phyloP scores from a whole-genome alignment of 2,329 filamentous ascomycete genomes.

The Chaetothyriales sp. region DNA sequence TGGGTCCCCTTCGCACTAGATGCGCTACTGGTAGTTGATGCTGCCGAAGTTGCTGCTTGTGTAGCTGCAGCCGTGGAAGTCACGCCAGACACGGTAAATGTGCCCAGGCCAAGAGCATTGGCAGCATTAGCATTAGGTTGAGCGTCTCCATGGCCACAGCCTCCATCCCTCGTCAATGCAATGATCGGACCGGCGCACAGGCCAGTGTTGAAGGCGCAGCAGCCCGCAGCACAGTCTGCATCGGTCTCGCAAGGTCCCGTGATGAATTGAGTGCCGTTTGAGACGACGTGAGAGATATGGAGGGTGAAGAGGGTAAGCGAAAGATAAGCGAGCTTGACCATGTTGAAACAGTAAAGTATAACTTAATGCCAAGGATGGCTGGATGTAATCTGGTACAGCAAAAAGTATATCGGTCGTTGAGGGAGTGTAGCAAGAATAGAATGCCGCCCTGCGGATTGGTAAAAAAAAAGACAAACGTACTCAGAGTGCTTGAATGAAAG shows the following conservation, averaged over 20 bases:
- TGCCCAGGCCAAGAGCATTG: conserved; percentile 9
- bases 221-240: conserved; percentile 19
- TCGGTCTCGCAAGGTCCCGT: conserved; percentile 19
- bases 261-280: conserved; percentile 20
- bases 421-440: not conserved
- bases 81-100: not conserved
- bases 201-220: conserved; percentile 21
- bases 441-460: not conserved
- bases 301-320: not conserved
- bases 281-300: not conserved
- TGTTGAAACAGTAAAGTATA: not conserved
- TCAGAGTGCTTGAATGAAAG: not conserved
- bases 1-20: conserved; percentile 14
- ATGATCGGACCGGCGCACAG: conserved; percentile 18
- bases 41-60: conserved; percentile 2
- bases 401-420: no score
- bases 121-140: conserved; percentile 18
- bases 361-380: not conserved
- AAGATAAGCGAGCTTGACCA: not conserved
- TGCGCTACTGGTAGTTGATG: not conserved
- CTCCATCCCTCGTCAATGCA: conserved; percentile 16
- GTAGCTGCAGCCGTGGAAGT: not conserved
- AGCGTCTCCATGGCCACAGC: conserved; percentile 20
- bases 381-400: no score
- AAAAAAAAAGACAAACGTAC: not conserved